Evolutionary conservation across 768 basidiomycete genomes (phyloP).

Genomic region (Tylopilus balloui): DNA sequence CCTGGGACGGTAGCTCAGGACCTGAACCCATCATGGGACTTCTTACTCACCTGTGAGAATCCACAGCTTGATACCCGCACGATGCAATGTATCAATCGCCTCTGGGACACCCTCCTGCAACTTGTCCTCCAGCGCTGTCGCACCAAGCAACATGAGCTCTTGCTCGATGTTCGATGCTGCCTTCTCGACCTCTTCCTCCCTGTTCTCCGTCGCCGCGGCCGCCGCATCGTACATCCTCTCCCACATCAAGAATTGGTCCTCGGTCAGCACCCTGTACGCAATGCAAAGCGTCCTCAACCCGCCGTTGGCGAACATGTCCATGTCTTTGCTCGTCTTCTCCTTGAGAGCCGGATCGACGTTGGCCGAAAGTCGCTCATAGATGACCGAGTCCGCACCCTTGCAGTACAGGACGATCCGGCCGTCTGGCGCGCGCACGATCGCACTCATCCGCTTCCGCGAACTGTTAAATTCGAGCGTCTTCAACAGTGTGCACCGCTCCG

Average conservation of each 20-base stretch:
- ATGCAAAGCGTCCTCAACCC: slow-evolving; percentile 91
- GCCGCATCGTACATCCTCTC: slow-evolving; percentile 77
- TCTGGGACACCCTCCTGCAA: slow-evolving; percentile 96
- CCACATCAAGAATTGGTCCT: slow-evolving; percentile 86
- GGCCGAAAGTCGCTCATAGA: slow-evolving; percentile 78
- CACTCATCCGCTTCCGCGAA: slow-evolving; percentile 93
- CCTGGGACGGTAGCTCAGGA: slow-evolving; percentile 40
- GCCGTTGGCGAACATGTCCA: slow-evolving; percentile 91
- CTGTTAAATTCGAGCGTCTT: slow-evolving; percentile 92
- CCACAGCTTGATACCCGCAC: slow-evolving; percentile 97
- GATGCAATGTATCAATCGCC: slow-evolving; percentile 86
- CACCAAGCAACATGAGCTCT: slow-evolving; percentile 79
- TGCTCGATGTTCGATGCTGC: slow-evolving; percentile 83
- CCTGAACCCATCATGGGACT: neutral
- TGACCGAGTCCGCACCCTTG: slow-evolving; percentile 97
- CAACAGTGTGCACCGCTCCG: slow-evolving; percentile 74
- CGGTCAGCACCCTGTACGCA: slow-evolving; percentile 69
- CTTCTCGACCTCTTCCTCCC: slow-evolving; percentile 90
- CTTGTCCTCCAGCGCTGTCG: slow-evolving; percentile 96
- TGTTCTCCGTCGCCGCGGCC: slow-evolving; percentile 64
- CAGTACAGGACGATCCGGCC: slow-evolving; percentile 80
- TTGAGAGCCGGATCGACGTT: slow-evolving; percentile 73
- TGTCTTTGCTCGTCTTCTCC: slow-evolving; percentile 75
- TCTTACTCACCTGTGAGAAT: slow-evolving; percentile 75
- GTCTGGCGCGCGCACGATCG: slow-evolving; percentile 80